phyloP scores from a whole-genome alignment of 1,284 basidiomycete genomes.

The Laetiporus sulphureus region DNA sequence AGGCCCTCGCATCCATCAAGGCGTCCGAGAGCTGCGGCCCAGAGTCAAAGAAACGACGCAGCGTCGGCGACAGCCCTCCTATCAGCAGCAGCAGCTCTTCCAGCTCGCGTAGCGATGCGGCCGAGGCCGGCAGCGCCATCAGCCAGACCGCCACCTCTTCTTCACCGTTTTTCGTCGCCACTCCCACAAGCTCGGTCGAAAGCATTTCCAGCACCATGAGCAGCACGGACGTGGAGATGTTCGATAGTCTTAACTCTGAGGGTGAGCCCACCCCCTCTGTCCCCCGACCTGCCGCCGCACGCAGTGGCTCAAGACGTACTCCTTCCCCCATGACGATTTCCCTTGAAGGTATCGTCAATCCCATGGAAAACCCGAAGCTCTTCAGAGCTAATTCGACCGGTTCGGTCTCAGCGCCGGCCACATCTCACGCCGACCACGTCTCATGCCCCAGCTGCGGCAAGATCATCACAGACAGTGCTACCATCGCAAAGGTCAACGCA shows the following conservation, averaged over 20 bases:
- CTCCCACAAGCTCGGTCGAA: constrained; percentile 33
- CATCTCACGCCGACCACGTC: constrained; percentile 32
- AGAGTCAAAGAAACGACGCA: constrained; percentile 44
- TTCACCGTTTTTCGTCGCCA: constrained; percentile 23
- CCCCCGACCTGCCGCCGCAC: constrained; percentile 5
- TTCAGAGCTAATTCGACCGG: constrained; percentile 17
- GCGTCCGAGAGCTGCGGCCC: constrained; percentile 33
- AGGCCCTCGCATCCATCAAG: constrained; percentile 33
- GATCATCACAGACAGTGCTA: constrained; percentile 31
- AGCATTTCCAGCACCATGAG: constrained; percentile 33
- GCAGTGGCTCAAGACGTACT: constrained; percentile 13
- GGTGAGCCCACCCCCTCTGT: constrained; percentile 21
- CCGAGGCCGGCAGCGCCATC: constrained; percentile 16
- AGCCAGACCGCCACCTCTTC: constrained; percentile 10
- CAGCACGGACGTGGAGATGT: constrained; percentile 25
- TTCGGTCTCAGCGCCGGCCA: constrained; percentile 36
- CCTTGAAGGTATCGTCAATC: constrained; percentile 36
- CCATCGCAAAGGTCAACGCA: constrained; percentile 27
- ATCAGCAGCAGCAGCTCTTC: constrained; percentile 17
- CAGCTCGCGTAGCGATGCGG: constrained; percentile 18
- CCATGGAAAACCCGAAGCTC: constrained; percentile 24
- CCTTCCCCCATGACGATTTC: constrained; percentile 32
- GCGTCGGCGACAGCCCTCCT: constrained; percentile 35
- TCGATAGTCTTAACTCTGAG: constrained; percentile 13
- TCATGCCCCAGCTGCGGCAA: constrained; percentile 46